Base-by-base conservation (phyloP, 495 filamentous ascomycete species). In the Hyaloscypha variabilis region DNA sequence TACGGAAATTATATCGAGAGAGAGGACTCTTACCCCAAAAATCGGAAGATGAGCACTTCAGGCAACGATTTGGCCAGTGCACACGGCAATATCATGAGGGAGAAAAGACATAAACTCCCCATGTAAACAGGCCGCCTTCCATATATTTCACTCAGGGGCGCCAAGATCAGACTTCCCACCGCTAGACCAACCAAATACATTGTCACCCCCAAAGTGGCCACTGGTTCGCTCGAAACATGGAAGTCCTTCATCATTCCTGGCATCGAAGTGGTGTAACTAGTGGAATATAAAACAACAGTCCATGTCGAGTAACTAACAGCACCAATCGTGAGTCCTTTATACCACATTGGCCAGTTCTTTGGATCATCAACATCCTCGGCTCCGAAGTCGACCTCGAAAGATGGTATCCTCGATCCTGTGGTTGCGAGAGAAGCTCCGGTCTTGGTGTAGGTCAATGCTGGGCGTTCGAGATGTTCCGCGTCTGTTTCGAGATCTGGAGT, bases 251-350 rank as follows among this genome's bases (percentile, higher is more conserved):
- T 85, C 73, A 96, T 82, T 1, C 88, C 85, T 0, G 85, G 79
- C 25, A 87, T 83, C 31, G 85, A 87, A 0, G 88, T 85, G 19
- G 91, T 91, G 75, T 94, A 96, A 63, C 87, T 90, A 2, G 93
- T 96, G 17, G 87, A 91, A 74, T 94, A 95, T n/a, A 96, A 77
- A 26, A 97, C 90, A 69, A 94, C 85, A 14, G 88, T 81, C 73
- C 90, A 86, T 6, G 90, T 92, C 46, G 89, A 83, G 77, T 85
- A 93, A 25, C 89, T 90, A 34, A 96, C 85, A 60, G 83, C 77
- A 23, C 79, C 73, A 23, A 94, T 79, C 6, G 84, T 81, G 77
- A 87, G 81, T 39, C 79, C 78, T 59, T 89, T 89, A 74, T 92
- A 91, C 75, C 74, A 81, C 23, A 90, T 59, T 0, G 85, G 75